Evolutionary conservation across 805 yeast genomes (phyloP), one percentile per base, ranked within the genome.

Genomic region (Grigorovia yakushimaensis): DNA sequence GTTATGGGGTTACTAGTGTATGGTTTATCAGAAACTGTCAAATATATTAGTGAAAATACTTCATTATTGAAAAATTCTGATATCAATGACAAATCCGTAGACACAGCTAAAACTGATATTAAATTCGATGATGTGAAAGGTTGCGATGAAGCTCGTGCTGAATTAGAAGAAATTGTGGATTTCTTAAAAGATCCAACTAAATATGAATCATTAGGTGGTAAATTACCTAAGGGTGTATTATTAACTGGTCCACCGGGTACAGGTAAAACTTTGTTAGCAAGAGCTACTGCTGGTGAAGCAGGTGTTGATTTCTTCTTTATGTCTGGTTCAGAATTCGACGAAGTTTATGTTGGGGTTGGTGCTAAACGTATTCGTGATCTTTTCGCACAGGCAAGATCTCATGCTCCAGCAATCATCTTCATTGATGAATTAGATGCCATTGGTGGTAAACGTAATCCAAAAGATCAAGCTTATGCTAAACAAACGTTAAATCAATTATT

Each of bases 181-280:
- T 93, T 93, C 61, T 76, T 93, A 60, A 88, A 88, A 62, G 98
- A 93, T 65, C 98, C 99, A 19, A 79, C 96, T 18, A 85, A 87
- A 65, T 93, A 88, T 70, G 94, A 97, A 44, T 95, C 95, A 1
- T 75, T 93, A 44, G 99, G 99, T 55, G 99, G 98, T 45, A 89
- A 89, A 66, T 74, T 93, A 58, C 98, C 98, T 49, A 93, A 91
- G 65, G 99, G 99, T 73, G 95, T 93, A 6, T 71, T 93, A 49
- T 73, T 91, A 54, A 93, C 98, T 11, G 98, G 98, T 42, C 98
- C 98, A 37, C 98, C 98, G 39, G 98, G 98, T 69, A 91, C 98
- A 5, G 98, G 98, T 78, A 91, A 93, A 66, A 93, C 98, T 1
- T 73, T 91, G 55, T 76, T 93, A 53, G 98, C 98, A 0, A 80